A percentile compares a stretch with the other conserved stretches of the same genome.
phyloP scores from a whole-genome alignment of 495 filamentous ascomycete species.

The Geopyxis carbonaria region DNA sequence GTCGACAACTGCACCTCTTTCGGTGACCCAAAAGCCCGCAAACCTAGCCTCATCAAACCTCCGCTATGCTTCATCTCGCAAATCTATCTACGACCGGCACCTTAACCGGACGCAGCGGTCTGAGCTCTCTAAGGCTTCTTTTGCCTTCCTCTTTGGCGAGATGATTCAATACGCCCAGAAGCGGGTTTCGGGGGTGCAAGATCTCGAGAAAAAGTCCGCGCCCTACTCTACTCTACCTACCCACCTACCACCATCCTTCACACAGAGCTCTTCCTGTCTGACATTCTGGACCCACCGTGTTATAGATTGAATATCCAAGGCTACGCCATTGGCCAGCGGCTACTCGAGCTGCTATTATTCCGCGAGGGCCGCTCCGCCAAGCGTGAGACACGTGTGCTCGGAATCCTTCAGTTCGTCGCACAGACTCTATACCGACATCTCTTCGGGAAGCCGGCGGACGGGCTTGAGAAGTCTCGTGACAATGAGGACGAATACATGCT shows the following conservation, averaged over 20 bases:
- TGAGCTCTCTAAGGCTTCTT: constrained; percentile 78
- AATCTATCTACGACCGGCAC: constrained; percentile 94
- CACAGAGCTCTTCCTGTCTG: background rate
- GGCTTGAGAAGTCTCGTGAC: constrained; percentile 71
- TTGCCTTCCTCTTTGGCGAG: constrained; percentile 89
- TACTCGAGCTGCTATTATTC: constrained; percentile 87
- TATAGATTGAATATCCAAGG: constrained; percentile 78
- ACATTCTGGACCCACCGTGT: constrained; percentile 1
- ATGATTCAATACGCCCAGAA: constrained; percentile 94
- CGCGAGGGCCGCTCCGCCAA: constrained; percentile 50
- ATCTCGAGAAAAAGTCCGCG: constrained; percentile 68
- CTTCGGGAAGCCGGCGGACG: constrained; percentile 75
- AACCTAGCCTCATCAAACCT: constrained; percentile 40
- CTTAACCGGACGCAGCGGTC: constrained; percentile 72
- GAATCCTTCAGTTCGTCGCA: constrained; percentile 87
- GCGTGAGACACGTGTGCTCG: constrained; percentile 72
- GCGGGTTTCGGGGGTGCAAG: constrained; percentile 75
- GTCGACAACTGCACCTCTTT: constrained; percentile 18
- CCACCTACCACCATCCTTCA: background rate
- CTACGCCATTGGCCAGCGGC: constrained; percentile 81
- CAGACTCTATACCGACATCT: constrained; percentile 80
- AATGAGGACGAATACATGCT: constrained; percentile 96
- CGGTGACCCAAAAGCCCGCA: constrained; percentile 12
- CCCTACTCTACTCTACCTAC: constrained; percentile 4
- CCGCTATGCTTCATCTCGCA: constrained; percentile 81